Conservation (phyloP, 805 yeast genomes). For the Ogataea polymorpha region DNA sequence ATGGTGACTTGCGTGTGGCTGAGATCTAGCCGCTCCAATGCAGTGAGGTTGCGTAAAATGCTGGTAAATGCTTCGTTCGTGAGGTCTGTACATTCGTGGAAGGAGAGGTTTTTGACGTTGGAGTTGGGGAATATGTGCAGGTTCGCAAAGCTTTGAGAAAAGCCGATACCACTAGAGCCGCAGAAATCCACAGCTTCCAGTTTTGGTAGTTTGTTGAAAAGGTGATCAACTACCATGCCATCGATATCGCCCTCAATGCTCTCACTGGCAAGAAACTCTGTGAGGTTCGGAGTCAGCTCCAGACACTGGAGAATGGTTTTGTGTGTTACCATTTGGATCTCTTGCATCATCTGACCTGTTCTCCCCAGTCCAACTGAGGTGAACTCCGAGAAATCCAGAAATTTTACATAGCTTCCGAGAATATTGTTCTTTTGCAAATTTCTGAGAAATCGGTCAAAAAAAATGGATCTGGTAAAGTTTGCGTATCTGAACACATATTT, state of each 20-base stretch:
- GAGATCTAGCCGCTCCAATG: constrained; percentile 67
- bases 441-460: constrained; percentile 67
- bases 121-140: constrained; percentile 32
- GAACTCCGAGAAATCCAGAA: constrained; percentile 83
- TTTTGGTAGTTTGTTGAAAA: constrained; percentile 52
- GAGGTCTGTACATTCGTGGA: constrained; percentile 86
- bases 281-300: constrained; percentile 57
- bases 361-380: constrained; percentile 89
- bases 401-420: constrained; percentile 62
- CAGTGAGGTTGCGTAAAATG: constrained; percentile 53
- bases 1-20: constrained; percentile 78
- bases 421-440: constrained; percentile 46
- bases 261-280: constrained; percentile 81
- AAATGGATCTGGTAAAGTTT: constrained; percentile 73
- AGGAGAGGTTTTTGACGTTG: constrained; percentile 51
- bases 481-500: constrained; percentile 64
- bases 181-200: constrained; percentile 80
- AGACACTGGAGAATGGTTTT: constrained; percentile 66
- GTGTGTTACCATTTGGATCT: constrained; percentile 85
- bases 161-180: constrained; percentile 70
- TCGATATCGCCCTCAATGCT: constrained; percentile 82
- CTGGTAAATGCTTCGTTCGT: constrained; percentile 53
- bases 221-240: constrained; percentile 46
- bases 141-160: constrained; percentile 55
- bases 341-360: constrained; percentile 84